Base-by-base conservation (phyloP, 345 rosid species). In the Ceriops zippeliana region DNA sequence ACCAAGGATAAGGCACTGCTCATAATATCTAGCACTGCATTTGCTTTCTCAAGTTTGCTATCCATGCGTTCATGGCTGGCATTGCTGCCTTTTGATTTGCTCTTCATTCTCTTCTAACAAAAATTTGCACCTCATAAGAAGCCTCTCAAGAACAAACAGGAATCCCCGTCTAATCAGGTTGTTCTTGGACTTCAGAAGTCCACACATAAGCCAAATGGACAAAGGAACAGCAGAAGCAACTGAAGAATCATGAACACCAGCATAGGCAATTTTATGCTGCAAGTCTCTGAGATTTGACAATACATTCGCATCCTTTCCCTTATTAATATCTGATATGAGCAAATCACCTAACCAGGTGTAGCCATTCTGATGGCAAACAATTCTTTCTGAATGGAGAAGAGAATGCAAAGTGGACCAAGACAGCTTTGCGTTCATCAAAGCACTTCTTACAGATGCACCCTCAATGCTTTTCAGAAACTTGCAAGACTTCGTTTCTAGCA, bases 81-180 rank as follows among this genome's bases (percentile, higher is more conserved):
- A 82, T 65, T 74, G 70, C 70, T 75, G 80, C 78, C 73, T 63
- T 71, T 77, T 66, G 83, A 71, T 20, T 77, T 84, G 91, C 82
- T 84, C 81, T 78, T 88, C 97, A 78, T 85, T 82, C 84, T 90
- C 97, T 68, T 95, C 99, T 77, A 95, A 73, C 76, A 95, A 77
- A 83, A 87, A 90, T 75, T 95, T 95, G 80, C 96, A 91, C 42
- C 92, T 86, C 91, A 90, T 88, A 68, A 95, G 99, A 86, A 95
- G 96, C 82, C 96, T 86, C 86, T 95, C 98, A 24, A 95, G 82
- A 77, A 95, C 80, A 73, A 86, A 83, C 60, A 95, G 67, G 78
- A 95, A 95, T 32, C 99, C 99, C 93, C 96, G 86, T 79, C 99
- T 83, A 64, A 87, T 85, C 38, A 76, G 30, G 62, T 76, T 86